These are phyloP conservation scores for Vaccinium vitisidaea DNA, from an alignment of 148 eudicot genomes.

Conservation along the genomic window DNA sequence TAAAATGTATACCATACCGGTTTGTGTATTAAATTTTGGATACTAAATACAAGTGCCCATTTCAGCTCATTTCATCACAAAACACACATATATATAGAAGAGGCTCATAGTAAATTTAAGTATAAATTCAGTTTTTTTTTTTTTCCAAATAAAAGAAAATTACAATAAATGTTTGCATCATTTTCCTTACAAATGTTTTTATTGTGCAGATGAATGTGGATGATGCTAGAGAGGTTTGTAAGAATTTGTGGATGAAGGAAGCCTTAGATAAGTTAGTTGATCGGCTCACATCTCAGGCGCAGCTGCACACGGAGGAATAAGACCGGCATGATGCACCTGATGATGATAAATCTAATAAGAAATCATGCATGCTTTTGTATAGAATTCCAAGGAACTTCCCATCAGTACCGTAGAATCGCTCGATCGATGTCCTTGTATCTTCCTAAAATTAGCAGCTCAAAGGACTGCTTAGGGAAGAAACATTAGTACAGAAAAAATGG, in stretches of 20 bases:
- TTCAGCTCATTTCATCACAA: no score
- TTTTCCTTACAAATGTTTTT: neutral
- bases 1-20: no score
- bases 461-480: neutral
- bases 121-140: no score
- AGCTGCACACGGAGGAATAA: neutral
- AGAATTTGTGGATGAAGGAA: slow-evolving; percentile 56
- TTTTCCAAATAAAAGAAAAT: neutral
- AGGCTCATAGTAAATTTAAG: no score
- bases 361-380: neutral
- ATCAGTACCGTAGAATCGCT: neutral
- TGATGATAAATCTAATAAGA: neutral
- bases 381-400: neutral
- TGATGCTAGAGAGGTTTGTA: slow-evolving; percentile 44
- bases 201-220: slow-evolving; percentile 38
- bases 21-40: no score
- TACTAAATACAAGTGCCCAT: no score
- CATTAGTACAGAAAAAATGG: no score
- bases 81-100: no score
- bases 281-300: slow-evolving; percentile 21
- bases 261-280: slow-evolving; percentile 45
- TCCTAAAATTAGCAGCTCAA: neutral
- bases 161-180: neutral
- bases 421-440: neutral
- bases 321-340: neutral